Evolutionary conservation across 164 flowering plant species (phyloP).

Genomic region (Paratinospora sagittata): DNA sequence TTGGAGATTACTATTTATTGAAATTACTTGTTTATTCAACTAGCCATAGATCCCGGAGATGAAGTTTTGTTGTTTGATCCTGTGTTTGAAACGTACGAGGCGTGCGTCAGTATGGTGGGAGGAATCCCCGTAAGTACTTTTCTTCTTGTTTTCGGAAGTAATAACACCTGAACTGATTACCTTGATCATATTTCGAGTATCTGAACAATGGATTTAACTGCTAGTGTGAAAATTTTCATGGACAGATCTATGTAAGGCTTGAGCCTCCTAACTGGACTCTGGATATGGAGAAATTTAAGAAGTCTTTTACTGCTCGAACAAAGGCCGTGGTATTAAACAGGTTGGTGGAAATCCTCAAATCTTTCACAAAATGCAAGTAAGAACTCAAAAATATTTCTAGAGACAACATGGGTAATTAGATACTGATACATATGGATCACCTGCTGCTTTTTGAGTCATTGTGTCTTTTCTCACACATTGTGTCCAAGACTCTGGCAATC

Average conservation of each 20-base stretch:
- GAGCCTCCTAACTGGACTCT: slow-evolving; percentile 78
- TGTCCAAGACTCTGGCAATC: too few relatives aligned
- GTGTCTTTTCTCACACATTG: not conserved
- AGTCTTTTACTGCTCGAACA: slow-evolving; percentile 45
- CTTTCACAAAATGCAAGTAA: not conserved
- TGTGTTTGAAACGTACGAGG: slow-evolving; percentile 65
- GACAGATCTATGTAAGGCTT: slow-evolving; percentile 57
- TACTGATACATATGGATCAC: not conserved
- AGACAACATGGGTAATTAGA: not conserved
- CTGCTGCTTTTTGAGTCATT: not conserved
- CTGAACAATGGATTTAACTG: not conserved
- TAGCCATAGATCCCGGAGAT: slow-evolving; percentile 69
- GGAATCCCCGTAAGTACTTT: slow-evolving; percentile 68
- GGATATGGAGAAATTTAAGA: slow-evolving; percentile 41
- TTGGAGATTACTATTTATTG: not conserved
- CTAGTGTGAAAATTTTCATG: not conserved
- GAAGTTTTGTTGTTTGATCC: slow-evolving; percentile 82
- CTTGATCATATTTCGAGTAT: not conserved
- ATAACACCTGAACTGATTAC: not conserved
- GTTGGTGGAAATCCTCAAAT: slow-evolving; percentile 22
- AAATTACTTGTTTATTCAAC: slow-evolving; percentile 1
- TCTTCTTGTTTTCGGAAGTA: not conserved
- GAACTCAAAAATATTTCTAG: too few relatives aligned
- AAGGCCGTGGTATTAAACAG: slow-evolving; percentile 75
- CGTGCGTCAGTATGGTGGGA: slow-evolving; percentile 61